Evolutionary conservation across 345 rosid species (phyloP), one percentile per base, ranked within the genome.

Genomic region (Eucalyptus victrix): DNA sequence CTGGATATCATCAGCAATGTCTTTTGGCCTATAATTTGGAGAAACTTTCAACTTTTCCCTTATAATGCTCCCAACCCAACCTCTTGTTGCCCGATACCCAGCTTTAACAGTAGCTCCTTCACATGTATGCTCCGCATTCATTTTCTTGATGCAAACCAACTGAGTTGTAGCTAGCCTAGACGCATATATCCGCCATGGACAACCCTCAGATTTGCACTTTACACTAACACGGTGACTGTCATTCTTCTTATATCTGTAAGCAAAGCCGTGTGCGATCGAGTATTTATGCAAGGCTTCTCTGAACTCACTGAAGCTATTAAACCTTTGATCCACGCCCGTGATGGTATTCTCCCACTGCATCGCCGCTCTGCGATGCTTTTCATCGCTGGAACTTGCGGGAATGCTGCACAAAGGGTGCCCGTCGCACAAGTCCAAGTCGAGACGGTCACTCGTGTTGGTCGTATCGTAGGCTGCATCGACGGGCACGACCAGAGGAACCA

Each of bases 171-270:
- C 94, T 88, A 97, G 91, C 90, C 96, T 96, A 18, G 99, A 91
- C 16, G 98, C 99, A 37, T 96, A 95, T 90, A 97, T 96, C 92
- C 99, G 94, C 99, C 99, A 97, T 0, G 99, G 97, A 89, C 99
- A 97, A 80, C 98, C 98, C 69, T 91, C 98, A 58, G 95, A 90
- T 90, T 97, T 97, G 94, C 99, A 97, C 91, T 95, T 97, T 76
- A 95, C 99, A 50, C 96, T 94, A 80, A 96, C 98, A 47, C 99
- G 97, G 87, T 95, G 99, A 92, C 97, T 95, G 60, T 97, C 98
- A 56, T 96, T 97, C 93, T 97, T 96, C 97, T 97, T 97, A 91
- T 96, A 97, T 89, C 94, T 95, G 90, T 95, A 97, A 81, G 99
- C 95, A 89, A 97, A 97, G 11, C 99, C 97, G 72, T 95, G 99